Conservation (phyloP, 352 stramenopile genomes). For the Phytophthora parvispora region DNA sequence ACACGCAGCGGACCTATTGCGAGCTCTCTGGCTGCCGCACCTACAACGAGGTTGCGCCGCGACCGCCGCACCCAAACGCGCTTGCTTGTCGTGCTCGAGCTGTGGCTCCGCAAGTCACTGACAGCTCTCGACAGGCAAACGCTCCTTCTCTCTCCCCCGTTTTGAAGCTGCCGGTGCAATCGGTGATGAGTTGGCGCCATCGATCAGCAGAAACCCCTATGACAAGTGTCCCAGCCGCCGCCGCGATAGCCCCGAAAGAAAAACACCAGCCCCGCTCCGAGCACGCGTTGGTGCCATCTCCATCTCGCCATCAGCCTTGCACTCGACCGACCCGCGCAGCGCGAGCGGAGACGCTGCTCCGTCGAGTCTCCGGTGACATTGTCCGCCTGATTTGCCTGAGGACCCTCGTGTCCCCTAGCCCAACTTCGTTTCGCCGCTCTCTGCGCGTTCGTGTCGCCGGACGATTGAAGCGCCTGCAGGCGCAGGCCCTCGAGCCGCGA, state of each 20-base stretch:
- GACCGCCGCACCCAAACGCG: neutral
- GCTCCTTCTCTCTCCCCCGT: neutral
- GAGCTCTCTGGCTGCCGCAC: neutral
- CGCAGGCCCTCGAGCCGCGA: neutral
- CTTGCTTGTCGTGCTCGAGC: neutral
- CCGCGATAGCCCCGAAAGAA: slow-evolving; percentile 15
- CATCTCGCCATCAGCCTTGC: neutral
- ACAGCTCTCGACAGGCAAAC: too few species aligned
- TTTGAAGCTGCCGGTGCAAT: neutral
- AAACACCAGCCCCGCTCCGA: slow-evolving; percentile 3
- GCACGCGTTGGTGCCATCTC: neutral
- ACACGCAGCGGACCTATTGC: neutral
- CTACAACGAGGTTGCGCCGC: neutral
- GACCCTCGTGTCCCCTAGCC: slow-evolving; percentile 23
- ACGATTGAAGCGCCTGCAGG: neutral
- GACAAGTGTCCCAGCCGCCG: slow-evolving; percentile 1
- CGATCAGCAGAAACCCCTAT: slow-evolving; percentile 34
- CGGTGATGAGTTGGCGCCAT: slow-evolving; percentile 16
- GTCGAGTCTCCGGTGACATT: neutral
- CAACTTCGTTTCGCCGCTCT: slow-evolving; percentile 24
- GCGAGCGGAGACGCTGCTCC: neutral
- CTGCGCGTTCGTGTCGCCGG: neutral
- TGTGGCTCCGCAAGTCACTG: too few species aligned
- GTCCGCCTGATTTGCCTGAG: neutral
- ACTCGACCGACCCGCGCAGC: neutral